phyloP scores from a whole-genome alignment of 148 eudicot species.

The Arbutus unedo region DNA sequence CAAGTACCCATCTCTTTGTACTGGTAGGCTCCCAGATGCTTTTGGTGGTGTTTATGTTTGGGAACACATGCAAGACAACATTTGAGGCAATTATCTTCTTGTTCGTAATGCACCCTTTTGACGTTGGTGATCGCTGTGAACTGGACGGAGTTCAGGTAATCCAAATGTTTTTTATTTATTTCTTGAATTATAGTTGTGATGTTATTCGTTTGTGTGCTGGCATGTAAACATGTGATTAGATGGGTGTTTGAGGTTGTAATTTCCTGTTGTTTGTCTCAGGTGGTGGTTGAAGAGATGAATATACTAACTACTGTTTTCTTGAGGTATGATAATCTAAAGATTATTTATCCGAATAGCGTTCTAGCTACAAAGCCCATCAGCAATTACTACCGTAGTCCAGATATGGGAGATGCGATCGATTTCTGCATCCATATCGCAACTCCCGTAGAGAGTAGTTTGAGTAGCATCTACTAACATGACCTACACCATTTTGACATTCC shows the following conservation, averaged over 20 bases:
- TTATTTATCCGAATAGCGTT: constrained; percentile 8
- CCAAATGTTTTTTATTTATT: not conserved
- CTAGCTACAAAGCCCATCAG: constrained; percentile 20
- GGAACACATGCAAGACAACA: constrained; percentile 33
- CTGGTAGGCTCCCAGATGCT: constrained; percentile 26
- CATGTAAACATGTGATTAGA: not conserved
- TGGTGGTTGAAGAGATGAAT: constrained; percentile 20
- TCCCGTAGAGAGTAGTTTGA: constrained; percentile 4
- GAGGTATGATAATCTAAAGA: constrained; percentile 11
- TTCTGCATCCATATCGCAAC: constrained; percentile 21
- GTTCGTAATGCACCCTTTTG: constrained; percentile 32
- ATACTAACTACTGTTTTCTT: constrained; percentile 2
- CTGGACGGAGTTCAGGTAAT: constrained; percentile 37
- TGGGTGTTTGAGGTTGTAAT: not conserved
- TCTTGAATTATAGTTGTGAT: not conserved
- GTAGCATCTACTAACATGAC: no score
- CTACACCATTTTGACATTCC: no score
- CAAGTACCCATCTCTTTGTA: constrained; percentile 23
- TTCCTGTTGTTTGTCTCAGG: constrained; percentile 2
- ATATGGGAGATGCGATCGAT: constrained; percentile 21
- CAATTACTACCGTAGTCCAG: constrained; percentile 26
- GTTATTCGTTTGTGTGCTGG: not conserved
- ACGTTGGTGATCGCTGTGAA: constrained; percentile 38
- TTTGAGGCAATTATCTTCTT: constrained; percentile 34
- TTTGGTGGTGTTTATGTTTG: constrained; percentile 29